These are phyloP conservation scores for Candida krabiensis DNA, from an alignment of 805 yeast species.

Conservation along the genomic window DNA sequence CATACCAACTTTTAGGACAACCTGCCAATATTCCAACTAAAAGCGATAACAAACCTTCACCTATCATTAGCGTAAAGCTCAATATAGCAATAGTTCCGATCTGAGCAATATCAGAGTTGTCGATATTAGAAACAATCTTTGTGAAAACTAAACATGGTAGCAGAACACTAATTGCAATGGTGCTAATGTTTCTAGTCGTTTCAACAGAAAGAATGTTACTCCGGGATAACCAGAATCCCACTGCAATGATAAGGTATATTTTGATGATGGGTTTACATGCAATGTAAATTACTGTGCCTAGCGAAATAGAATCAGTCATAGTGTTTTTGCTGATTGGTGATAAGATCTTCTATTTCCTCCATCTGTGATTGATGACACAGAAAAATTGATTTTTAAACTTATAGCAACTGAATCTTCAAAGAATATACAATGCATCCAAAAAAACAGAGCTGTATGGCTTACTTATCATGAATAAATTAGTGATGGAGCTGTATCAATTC, in stretches of 20 bases:
- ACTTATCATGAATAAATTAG: too few species aligned
- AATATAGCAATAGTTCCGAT: constrained; percentile 64
- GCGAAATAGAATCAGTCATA: constrained; percentile 25
- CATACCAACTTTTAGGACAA: constrained; percentile 71
- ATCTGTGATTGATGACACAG: too few species aligned
- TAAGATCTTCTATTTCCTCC: too few species aligned
- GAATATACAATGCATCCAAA: too few species aligned
- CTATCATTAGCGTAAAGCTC: constrained; percentile 42
- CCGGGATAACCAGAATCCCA: constrained; percentile 66
- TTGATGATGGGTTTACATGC: constrained; percentile 86
- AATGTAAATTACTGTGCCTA: constrained; percentile 72
- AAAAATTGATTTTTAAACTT: too few species aligned
- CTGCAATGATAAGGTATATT: constrained; percentile 66
- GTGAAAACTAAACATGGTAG: constrained; percentile 76
- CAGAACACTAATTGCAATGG: constrained; percentile 63
- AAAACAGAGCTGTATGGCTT: too few species aligned
- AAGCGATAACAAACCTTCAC: constrained; percentile 45
- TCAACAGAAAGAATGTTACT: constrained; percentile 64
- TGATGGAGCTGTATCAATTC: too few species aligned
- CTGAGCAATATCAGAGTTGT: constrained; percentile 65
- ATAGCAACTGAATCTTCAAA: too few species aligned
- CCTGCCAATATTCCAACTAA: constrained; percentile 48
- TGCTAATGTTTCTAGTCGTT: constrained; percentile 67
- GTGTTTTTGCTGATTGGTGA: too few species aligned
- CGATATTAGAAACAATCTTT: constrained; percentile 66